phyloP scores from a whole-genome alignment of 306 rosid genomes.

The Cyamopsis tetragonoloba region DNA sequence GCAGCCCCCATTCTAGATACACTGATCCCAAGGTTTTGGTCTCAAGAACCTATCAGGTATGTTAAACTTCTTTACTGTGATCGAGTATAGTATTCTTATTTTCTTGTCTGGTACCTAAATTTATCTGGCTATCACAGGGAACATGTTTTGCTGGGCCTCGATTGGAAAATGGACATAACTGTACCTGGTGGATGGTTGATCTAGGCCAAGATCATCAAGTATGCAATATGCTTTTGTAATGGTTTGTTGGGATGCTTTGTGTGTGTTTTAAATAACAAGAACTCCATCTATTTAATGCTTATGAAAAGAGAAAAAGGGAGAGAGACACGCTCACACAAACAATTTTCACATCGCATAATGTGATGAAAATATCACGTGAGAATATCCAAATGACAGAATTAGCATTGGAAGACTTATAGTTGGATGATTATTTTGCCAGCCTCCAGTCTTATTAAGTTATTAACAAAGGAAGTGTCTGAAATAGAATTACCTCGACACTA shows the following conservation, averaged over 20 bases:
- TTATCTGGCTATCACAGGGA: conserved; percentile 54
- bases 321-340: no score
- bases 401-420: no score
- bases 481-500: conserved; percentile 3
- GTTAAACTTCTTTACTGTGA: neutral
- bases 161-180: conserved; percentile 59
- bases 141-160: conserved; percentile 92
- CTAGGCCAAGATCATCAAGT: conserved; percentile 88
- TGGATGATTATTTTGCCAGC: neutral
- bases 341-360: no score
- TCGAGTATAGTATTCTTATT: neutral
- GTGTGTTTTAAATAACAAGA: neutral
- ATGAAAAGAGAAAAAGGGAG: no score
- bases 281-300: no score
- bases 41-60: conserved; percentile 86
- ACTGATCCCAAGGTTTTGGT: conserved; percentile 93
- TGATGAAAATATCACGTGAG: no score
- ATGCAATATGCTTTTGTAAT: conserved; percentile 6
- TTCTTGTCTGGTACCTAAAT: conserved; percentile 15
- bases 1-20: conserved; percentile 86
- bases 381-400: no score
- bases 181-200: conserved; percentile 95
- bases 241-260: no score
- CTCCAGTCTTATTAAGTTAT: neutral
- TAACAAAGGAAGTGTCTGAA: conserved; percentile 9